Conservation (phyloP, 306 rosid genomes). For the Inga laurina region DNA sequence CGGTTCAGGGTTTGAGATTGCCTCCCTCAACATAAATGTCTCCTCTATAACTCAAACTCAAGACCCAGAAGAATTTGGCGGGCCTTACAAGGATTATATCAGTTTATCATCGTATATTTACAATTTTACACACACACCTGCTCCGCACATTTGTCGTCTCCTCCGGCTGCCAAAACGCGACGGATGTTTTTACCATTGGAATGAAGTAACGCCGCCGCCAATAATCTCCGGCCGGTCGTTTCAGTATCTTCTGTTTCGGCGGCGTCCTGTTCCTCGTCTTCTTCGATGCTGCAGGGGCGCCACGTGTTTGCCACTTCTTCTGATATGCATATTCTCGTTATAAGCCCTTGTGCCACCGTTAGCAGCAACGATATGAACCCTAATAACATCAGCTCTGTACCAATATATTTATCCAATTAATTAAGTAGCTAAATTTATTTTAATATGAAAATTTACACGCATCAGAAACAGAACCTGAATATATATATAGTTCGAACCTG, state of each 20-base stretch:
- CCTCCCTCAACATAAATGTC: too few species aligned
- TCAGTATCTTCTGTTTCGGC: not conserved
- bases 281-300: slow-evolving; percentile 54
- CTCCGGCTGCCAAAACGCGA: slow-evolving; percentile 57
- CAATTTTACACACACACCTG: not conserved
- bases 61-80: too few species aligned
- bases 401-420: not conserved
- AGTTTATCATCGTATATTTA: not conserved
- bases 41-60: too few species aligned
- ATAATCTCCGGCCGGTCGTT: slow-evolving; percentile 36
- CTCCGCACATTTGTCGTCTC: slow-evolving; percentile 49
- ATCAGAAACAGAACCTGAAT: not conserved
- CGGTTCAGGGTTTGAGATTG: too few species aligned
- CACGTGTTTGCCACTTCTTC: slow-evolving; percentile 43
- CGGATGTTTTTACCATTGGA: slow-evolving; percentile 10
- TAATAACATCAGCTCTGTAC: slow-evolving; percentile 68
- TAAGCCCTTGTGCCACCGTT: slow-evolving; percentile 53
- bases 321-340: slow-evolving; percentile 54
- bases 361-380: slow-evolving; percentile 72
- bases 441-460: not conserved
- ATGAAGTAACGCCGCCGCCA: slow-evolving; percentile 22
- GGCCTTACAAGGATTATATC: too few species aligned
- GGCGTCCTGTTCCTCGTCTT: not conserved
- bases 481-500: slow-evolving; percentile 36
- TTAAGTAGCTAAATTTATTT: not conserved